A percentile compares a stretch with the other conserved stretches of the same genome.
phyloP scores from a whole-genome alignment of 1,139 yeast genomes.

The Taiozyma sp. region DNA sequence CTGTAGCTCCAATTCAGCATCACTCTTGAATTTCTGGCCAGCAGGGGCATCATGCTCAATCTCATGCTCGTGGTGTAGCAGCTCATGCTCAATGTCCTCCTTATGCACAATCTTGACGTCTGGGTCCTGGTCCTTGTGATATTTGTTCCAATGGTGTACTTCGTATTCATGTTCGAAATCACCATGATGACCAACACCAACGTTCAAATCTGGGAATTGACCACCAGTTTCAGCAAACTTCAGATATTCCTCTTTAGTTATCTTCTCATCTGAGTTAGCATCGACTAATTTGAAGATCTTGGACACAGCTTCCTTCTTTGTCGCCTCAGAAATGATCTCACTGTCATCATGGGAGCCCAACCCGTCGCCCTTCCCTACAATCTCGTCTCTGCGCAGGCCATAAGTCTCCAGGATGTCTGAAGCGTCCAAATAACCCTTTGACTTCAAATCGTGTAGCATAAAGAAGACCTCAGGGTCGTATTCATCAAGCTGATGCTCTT shows the following conservation, averaged over 20 bases:
- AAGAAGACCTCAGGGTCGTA: constrained; percentile 80
- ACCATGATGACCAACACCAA: constrained; percentile 96
- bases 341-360: constrained; percentile 73
- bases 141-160: constrained; percentile 90
- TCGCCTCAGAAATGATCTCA: constrained; percentile 48
- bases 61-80: constrained; percentile 82
- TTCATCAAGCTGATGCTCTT: constrained; percentile 73
- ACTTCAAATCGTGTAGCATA: constrained; percentile 65
- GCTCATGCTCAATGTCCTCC: constrained; percentile 87
- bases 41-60: constrained; percentile 59
- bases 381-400: constrained; percentile 66
- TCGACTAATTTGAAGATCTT: constrained; percentile 59
- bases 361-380: constrained; percentile 88
- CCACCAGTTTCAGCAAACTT: constrained; percentile 58
- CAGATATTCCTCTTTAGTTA: constrained; percentile 68
- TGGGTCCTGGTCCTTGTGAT: constrained; percentile 78
- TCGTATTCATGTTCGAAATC: constrained; percentile 93
- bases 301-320: constrained; percentile 51
- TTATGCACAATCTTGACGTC: constrained; percentile 74
- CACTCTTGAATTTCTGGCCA: constrained; percentile 33
- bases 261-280: constrained; percentile 55
- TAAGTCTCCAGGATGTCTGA: constrained; percentile 73
- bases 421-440: constrained; percentile 46
- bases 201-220: constrained; percentile 84
- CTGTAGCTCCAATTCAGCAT: constrained; percentile 32